A percentile compares a stretch with the other conserved stretches of the same genome.
phyloP scores from a whole-genome alignment of 2,329 filamentous ascomycete species.

The Ramularia endophylla region DNA sequence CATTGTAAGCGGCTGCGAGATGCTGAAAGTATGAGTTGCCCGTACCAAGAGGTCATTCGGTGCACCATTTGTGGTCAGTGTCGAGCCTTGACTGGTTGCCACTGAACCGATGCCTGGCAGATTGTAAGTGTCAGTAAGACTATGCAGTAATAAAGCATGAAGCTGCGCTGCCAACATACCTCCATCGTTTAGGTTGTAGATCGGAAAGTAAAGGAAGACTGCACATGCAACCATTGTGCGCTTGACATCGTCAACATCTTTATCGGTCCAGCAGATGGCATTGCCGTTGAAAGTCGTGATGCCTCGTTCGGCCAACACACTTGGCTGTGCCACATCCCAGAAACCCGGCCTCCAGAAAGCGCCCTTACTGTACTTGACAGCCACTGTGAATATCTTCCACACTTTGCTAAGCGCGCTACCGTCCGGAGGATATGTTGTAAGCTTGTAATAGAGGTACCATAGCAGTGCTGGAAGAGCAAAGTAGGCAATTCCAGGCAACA shows the following conservation, averaged over 20 bases:
- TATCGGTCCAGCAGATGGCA: constrained; percentile 53
- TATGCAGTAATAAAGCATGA: too few relatives aligned
- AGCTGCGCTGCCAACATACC: constrained; percentile 20
- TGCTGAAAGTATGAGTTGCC: too few relatives aligned
- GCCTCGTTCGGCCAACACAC: constrained; percentile 15
- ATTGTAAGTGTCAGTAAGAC: too few relatives aligned
- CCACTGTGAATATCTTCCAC: constrained; percentile 17
- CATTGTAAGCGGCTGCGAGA: too few relatives aligned
- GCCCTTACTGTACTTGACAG: constrained; percentile 20
- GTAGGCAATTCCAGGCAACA: constrained; percentile 58
- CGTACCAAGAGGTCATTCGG: too few relatives aligned
- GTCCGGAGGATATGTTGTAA: constrained; percentile 20
- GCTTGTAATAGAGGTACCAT: constrained; percentile 19
- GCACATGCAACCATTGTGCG: constrained; percentile 59
- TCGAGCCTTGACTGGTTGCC: too few relatives aligned
- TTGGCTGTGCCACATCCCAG: constrained; percentile 21
- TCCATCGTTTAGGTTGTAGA: constrained; percentile 32
- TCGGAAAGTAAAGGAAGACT: constrained; percentile 51
- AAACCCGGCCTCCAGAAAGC: constrained; percentile 20
- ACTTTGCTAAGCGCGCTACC: constrained; percentile 19
- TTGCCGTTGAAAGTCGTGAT: constrained; percentile 14
- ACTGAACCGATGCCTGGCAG: too few relatives aligned
- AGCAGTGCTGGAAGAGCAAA: constrained; percentile 35
- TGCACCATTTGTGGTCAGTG: too few relatives aligned
- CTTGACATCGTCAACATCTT: constrained; percentile 65